Base-by-base conservation (phyloP, 768 basidiomycete genomes). In the Podaxis sp. region DNA sequence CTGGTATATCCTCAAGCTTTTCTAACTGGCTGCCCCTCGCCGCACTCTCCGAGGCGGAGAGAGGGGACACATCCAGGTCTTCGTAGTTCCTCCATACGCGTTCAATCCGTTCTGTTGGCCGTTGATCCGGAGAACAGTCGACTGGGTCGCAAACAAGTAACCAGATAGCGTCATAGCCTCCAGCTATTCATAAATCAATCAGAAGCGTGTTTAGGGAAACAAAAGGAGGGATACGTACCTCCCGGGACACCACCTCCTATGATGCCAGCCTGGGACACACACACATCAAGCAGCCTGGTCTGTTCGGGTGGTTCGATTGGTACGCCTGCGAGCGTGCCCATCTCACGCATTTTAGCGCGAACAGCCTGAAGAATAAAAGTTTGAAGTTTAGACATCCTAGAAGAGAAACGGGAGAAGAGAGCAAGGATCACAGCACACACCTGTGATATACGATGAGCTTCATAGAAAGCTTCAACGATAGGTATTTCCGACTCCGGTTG, bases 111-210 rank as follows among this genome's bases (percentile, higher is more conserved):
- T 79, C 71, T 25, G 84, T 69, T 2, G 91, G 86, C 57, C 72
- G 70, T 65, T 81, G 75, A 62, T 79, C 76, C 7, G 79, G 77
- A 38, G 73, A 73, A 44, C 76, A 73, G 51, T 74, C 72, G 62
- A 75, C 66, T 38, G 85, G 81, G 50, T 90, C 87, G 67, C 90
- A 82, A 16, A 95, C 84, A 14, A 99, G 83, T 4, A 99, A 77
- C 93, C 95, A 98, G 61, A 98, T 84, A 5, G 97, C 97, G 70
- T 99, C 97, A 72, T 91, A 98, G 1, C 97, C 97, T 9, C 97
- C 97, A 55, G 97, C 97, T 98, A 65, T 57, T 47, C 27, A 55
- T 42, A 55, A 36, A 28, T 25, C 28, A 10, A 44, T 38, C 5
- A 51, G 16, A 57, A 36, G 56, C 51, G 18, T 9, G 25, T 40